Percentiles rank a stretch among this genome's conserved stretches.
Evolutionary conservation across 192 early-diverging fungal species (phyloP).

Genomic region (Coemansia sp.): DNA sequence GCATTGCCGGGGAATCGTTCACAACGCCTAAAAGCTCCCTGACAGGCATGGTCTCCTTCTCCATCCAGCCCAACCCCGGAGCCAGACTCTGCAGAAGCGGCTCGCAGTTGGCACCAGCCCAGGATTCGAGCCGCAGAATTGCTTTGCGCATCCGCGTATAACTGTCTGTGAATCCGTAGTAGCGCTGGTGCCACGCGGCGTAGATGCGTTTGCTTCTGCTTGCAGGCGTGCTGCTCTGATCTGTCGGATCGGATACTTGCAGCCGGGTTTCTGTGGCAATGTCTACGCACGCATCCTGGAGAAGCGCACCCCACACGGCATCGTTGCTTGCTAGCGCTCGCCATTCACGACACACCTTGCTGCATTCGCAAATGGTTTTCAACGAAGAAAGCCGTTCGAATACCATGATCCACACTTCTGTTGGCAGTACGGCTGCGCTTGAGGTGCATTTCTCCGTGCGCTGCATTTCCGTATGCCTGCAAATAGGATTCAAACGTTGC

Average conservation of each 20-base stretch:
- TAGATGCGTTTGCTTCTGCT: constrained; percentile 32
- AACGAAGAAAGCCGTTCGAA: constrained; percentile 22
- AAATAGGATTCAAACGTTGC: background rate
- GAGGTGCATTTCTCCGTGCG: background rate
- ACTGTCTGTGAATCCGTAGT: constrained; percentile 37
- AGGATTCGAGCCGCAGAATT: constrained; percentile 23
- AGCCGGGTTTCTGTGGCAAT: background rate
- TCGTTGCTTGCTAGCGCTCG: constrained; percentile 24
- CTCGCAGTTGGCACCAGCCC: constrained; percentile 24
- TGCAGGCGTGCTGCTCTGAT: background rate
- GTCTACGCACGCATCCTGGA: constrained; percentile 15
- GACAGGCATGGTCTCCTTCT: constrained; percentile 32
- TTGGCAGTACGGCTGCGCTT: constrained; percentile 12
- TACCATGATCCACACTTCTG: constrained; percentile 32
- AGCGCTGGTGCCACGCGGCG: constrained; percentile 28
- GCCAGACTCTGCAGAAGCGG: constrained; percentile 32
- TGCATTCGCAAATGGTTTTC: constrained; percentile 36
- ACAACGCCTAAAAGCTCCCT: constrained; percentile 46
- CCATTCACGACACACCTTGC: constrained; percentile 38
- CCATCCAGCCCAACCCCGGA: constrained; percentile 46
- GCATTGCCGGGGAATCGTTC: constrained; percentile 39
- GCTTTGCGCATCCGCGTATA: constrained; percentile 46
- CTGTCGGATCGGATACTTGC: background rate
- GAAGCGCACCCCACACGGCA: constrained; percentile 27
- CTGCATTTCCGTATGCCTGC: background rate